Evolutionary conservation across 73 alveolate species (phyloP).

Genomic region (Paramecium caudatum): DNA sequence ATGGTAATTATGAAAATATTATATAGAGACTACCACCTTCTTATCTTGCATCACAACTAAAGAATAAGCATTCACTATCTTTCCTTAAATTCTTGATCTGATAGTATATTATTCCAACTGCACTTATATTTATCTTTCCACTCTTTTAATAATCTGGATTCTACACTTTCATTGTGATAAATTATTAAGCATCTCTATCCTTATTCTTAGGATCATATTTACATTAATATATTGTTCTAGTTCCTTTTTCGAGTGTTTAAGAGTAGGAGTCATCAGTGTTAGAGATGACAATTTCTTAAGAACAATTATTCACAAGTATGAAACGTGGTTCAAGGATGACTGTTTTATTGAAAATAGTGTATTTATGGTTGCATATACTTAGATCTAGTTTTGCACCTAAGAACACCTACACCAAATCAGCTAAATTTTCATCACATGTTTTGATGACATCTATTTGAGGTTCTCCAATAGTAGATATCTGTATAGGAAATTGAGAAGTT

Average conservation of each 20-base stretch:
- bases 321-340: constrained; percentile 14
- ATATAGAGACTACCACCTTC: constrained; percentile 67
- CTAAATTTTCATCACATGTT: not conserved
- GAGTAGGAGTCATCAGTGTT: not conserved
- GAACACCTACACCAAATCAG: not conserved
- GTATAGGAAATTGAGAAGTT: constrained; percentile 10
- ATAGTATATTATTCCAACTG: constrained; percentile 41
- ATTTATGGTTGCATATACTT: not conserved
- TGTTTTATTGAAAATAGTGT: not conserved
- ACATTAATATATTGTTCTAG: not conserved
- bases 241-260: not conserved
- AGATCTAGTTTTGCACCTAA: constrained; percentile 4
- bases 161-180: not conserved
- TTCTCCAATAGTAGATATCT: constrained; percentile 46
- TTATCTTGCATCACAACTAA: constrained; percentile 59
- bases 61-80: not conserved
- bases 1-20: not conserved
- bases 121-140: constrained; percentile 59
- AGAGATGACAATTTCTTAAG: not conserved
- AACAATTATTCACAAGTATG: not conserved
- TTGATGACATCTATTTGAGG: constrained; percentile 31
- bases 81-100: not conserved
- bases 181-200: not conserved
- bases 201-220: not conserved
- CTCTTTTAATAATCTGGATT: constrained; percentile 11